phyloP scores from a whole-genome alignment of 2,329 filamentous ascomycete genomes.

The Endoconidiophora polonica region DNA sequence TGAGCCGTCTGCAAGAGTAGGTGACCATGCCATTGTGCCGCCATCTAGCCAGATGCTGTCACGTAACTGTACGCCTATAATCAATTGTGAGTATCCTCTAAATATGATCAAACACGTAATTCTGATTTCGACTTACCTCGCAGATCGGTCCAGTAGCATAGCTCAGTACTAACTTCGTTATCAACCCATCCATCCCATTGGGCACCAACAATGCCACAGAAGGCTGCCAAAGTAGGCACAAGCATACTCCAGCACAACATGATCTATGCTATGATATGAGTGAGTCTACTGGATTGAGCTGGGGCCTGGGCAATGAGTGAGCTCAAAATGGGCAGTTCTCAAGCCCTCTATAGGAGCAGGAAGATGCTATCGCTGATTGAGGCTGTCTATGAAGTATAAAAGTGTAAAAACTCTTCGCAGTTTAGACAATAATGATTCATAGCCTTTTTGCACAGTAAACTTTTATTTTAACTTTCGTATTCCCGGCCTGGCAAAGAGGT shows the following conservation, averaged over 20 bases:
- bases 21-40: constrained; percentile 37
- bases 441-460: too few relatives aligned
- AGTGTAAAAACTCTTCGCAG: too few relatives aligned
- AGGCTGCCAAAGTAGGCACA: constrained; percentile 14
- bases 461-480: too few relatives aligned
- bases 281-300: too few relatives aligned
- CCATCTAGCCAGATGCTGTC: constrained; percentile 52
- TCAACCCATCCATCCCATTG: constrained; percentile 32
- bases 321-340: too few relatives aligned
- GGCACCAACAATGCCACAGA: constrained; percentile 20
- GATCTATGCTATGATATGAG: not conserved
- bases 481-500: too few relatives aligned
- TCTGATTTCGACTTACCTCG: constrained; percentile 21
- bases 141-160: constrained; percentile 40
- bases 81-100: constrained; percentile 9
- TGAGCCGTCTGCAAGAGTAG: constrained; percentile 30
- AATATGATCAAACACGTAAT: constrained; percentile 11
- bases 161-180: constrained; percentile 37
- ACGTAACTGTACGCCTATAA: constrained; percentile 36
- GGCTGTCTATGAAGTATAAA: too few relatives aligned
- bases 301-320: too few relatives aligned
- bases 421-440: too few relatives aligned
- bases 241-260: not conserved
- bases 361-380: too few relatives aligned
- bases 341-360: too few relatives aligned